These are phyloP conservation scores for Apium graveolens DNA, from an alignment of 129 eudicot genomes.

Conservation along the genomic window DNA sequence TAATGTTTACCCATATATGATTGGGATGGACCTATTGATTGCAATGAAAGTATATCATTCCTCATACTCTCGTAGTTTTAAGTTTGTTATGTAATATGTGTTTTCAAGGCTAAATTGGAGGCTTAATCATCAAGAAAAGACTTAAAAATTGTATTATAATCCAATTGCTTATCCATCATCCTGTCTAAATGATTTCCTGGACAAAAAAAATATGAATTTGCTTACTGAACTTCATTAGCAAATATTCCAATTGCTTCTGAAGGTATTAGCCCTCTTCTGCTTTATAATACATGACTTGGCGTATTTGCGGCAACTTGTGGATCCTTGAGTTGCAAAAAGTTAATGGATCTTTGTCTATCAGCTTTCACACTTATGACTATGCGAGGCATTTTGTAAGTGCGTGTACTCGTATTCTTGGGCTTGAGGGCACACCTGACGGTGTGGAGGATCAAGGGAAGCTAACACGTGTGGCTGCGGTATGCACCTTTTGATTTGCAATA, in stretches of 20 bases:
- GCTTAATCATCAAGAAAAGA: not conserved
- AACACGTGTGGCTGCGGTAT: constrained; percentile 84
- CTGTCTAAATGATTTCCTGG: not conserved
- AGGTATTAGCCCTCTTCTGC: not conserved
- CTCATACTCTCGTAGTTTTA: not conserved
- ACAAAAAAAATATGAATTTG: not conserved
- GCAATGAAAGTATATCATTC: not conserved
- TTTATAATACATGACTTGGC: not conserved
- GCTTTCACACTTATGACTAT: constrained; percentile 88
- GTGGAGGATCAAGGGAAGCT: constrained; percentile 90
- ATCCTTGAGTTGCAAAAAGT: not conserved
- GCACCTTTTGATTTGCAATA: constrained; percentile 15
- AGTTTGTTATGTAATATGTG: not conserved
- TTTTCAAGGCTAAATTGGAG: not conserved
- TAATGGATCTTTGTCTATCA: constrained; percentile 18
- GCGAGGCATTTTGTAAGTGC: constrained; percentile 89
- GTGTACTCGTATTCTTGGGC: constrained; percentile 86
- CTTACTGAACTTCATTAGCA: not conserved
- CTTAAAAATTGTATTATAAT: not conserved
- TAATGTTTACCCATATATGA: not conserved
- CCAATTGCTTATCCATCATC: not conserved
- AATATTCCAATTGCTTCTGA: not conserved
- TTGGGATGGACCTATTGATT: not conserved
- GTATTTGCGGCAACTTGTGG: not conserved
- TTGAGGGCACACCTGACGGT: constrained; percentile 81